Conservation (phyloP, 495 filamentous ascomycete genomes). For the Chaetomidium leptoderma region DNA sequence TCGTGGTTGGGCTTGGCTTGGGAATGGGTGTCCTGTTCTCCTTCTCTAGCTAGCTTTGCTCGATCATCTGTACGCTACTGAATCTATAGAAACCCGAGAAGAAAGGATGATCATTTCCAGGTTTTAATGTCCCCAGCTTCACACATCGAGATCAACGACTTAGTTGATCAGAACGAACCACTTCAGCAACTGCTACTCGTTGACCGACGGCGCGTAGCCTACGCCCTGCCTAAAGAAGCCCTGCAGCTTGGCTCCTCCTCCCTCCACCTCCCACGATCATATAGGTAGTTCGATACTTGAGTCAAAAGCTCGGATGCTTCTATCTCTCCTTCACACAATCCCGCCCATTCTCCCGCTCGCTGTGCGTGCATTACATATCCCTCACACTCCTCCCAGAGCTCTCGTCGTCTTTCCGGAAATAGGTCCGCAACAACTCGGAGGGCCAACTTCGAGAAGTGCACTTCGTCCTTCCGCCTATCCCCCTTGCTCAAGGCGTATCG, state of each 20-base stretch:
- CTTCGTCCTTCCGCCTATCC: conserved; percentile 11
- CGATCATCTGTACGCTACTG: no score
- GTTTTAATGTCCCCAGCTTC: no score
- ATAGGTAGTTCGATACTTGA: conserved; percentile 19
- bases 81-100: no score
- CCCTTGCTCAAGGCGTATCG: conserved; percentile 16
- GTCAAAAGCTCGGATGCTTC: conserved; percentile 18
- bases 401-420: conserved; percentile 15
- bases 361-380: conserved; percentile 18
- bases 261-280: conserved; percentile 9
- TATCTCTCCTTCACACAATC: conserved; percentile 9
- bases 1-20: no score
- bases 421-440: conserved; percentile 8
- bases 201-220: no score
- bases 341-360: conserved; percentile 18
- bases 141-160: no score
- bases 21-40: no score
- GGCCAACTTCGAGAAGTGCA: conserved; percentile 20
- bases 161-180: no score
- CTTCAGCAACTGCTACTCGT: no score
- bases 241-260: conserved; percentile 2
- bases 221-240: no score
- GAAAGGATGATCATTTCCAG: no score
- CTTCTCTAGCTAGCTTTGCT: no score
- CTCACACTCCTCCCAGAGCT: conserved; percentile 20